Conservation (phyloP, 345 rosid genomes). For the Camelina laxa region DNA sequence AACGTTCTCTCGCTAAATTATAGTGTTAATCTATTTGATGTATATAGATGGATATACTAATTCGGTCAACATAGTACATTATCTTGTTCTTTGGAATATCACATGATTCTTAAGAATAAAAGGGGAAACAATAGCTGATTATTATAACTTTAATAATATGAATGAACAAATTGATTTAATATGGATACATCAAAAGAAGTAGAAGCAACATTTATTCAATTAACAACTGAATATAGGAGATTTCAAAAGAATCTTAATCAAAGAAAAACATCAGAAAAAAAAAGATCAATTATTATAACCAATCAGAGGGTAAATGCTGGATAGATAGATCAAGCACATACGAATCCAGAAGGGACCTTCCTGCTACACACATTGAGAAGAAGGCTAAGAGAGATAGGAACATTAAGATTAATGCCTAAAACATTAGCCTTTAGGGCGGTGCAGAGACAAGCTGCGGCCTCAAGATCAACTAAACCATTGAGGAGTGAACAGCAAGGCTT, state of each 20-base stretch:
- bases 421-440: slow-evolving; percentile 64
- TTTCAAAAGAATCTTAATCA: not conserved
- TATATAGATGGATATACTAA: not conserved
- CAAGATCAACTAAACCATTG: slow-evolving; percentile 56
- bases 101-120: not conserved
- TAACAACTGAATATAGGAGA: not conserved
- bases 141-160: not conserved
- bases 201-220: not conserved
- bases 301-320: not conserved
- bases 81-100: not conserved
- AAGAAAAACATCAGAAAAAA: not conserved
- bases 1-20: no score
- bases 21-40: not conserved
- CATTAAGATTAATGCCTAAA: slow-evolving; percentile 53
- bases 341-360: slow-evolving; percentile 47
- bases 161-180: not conserved
- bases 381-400: slow-evolving; percentile 61
- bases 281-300: not conserved
- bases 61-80: not conserved
- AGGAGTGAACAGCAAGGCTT: slow-evolving; percentile 61
- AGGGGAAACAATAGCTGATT: not conserved
- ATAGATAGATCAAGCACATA: slow-evolving; percentile 14
- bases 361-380: slow-evolving; percentile 61
- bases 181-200: not conserved
- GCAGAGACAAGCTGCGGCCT: slow-evolving; percentile 74